A percentile compares a stretch with the other conserved stretches of the same genome.
Conservation (phyloP, 805 yeast species). For the Barnettozyma populi region DNA sequence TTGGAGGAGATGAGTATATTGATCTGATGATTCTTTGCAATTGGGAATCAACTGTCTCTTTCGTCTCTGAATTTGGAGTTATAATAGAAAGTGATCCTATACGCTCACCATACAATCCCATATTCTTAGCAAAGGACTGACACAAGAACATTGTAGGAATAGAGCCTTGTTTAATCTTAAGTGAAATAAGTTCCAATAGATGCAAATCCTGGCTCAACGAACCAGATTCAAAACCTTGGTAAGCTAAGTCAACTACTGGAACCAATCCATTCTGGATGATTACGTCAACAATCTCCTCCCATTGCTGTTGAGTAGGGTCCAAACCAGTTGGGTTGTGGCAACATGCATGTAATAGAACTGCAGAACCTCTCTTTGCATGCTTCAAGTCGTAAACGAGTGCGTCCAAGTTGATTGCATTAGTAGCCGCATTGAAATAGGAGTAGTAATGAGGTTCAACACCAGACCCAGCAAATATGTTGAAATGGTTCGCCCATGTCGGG, state of each 20-base stretch:
- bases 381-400: slow-evolving; percentile 57
- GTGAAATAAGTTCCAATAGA: slow-evolving; percentile 41
- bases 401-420: slow-evolving; percentile 59
- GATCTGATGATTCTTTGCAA: slow-evolving; percentile 81
- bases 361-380: slow-evolving; percentile 50
- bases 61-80: slow-evolving; percentile 49
- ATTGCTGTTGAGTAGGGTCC: slow-evolving; percentile 78
- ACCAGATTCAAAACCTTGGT: slow-evolving; percentile 93
- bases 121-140: slow-evolving; percentile 92
- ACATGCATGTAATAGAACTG: slow-evolving; percentile 84
- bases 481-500: slow-evolving; percentile 95
- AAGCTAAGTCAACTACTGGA: slow-evolving; percentile 89
- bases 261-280: slow-evolving; percentile 53
- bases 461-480: slow-evolving; percentile 68
- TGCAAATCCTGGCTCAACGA: slow-evolving; percentile 68
- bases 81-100: slow-evolving; percentile 74
- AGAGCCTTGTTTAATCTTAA: slow-evolving; percentile 36
- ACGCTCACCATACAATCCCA: slow-evolving; percentile 95
- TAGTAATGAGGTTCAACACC: slow-evolving; percentile 62
- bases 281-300: slow-evolving; percentile 69
- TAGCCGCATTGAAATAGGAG: slow-evolving; percentile 60
- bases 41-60: slow-evolving; percentile 62
- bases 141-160: slow-evolving; percentile 55
- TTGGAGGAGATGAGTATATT: slow-evolving; percentile 89
- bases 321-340: slow-evolving; percentile 98